These are phyloP conservation scores for Ophioceras dolichostomum DNA, from an alignment of 2,329 filamentous ascomycete species.

Conservation along the genomic window DNA sequence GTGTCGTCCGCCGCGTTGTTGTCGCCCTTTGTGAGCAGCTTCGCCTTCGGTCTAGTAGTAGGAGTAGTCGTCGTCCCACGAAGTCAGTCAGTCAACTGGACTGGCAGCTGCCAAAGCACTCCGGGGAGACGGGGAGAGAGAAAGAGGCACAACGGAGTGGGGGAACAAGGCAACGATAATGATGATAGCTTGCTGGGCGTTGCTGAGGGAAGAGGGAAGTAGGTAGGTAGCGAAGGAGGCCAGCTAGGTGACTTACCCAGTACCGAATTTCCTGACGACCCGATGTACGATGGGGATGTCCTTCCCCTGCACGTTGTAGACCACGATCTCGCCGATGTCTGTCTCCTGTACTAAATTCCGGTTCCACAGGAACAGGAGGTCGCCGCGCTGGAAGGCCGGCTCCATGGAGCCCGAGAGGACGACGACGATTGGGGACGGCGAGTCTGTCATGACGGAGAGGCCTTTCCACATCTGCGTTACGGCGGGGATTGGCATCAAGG, in stretches of 20 bases:
- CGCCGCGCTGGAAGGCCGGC: slow-evolving; percentile 68
- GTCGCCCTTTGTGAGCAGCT: slow-evolving; percentile 91
- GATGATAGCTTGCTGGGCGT: too few relatives aligned
- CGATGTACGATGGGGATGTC: slow-evolving; percentile 97
- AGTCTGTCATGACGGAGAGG: slow-evolving; percentile 66
- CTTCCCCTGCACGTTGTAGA: slow-evolving; percentile 77
- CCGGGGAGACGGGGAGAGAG: slow-evolving; percentile 4
- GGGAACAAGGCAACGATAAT: too few relatives aligned
- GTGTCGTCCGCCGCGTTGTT: slow-evolving; percentile 93
- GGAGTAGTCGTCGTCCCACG: neutral
- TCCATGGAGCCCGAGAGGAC: slow-evolving; percentile 81
- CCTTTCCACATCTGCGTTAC: slow-evolving; percentile 70
- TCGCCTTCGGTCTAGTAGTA: slow-evolving; percentile 34
- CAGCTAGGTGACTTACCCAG: slow-evolving; percentile 40
- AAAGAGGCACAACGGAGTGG: neutral
- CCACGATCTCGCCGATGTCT: slow-evolving; percentile 38
- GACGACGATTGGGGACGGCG: slow-evolving; percentile 67
- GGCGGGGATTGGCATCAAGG: too few relatives aligned
- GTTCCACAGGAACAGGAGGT: slow-evolving; percentile 69
- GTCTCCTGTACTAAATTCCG: slow-evolving; percentile 45
- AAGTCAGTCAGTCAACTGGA: neutral
- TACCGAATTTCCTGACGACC: slow-evolving; percentile 63
- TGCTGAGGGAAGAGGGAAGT: too few relatives aligned
- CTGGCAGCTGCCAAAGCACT: too few relatives aligned
- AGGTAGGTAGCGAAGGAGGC: neutral